phyloP scores from a whole-genome alignment of 2,329 filamentous ascomycete species.

The Diaporthe vexans region DNA sequence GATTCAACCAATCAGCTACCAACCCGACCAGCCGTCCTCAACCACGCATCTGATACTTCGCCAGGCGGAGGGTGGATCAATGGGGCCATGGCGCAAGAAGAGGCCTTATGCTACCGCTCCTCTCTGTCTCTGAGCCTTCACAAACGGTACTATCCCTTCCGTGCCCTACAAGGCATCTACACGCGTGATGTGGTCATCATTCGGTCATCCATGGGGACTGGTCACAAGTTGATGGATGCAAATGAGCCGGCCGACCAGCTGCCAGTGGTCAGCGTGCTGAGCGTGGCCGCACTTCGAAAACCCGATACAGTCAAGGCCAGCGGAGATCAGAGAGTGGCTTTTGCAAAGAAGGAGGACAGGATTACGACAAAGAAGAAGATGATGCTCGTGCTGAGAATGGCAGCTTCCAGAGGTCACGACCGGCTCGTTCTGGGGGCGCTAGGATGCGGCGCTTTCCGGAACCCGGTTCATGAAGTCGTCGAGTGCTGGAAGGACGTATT shows the following conservation, averaged over 20 bases:
- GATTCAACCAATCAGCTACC: slow-evolving; percentile 12
- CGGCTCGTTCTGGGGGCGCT: slow-evolving; percentile 76
- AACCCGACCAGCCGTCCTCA: slow-evolving; percentile 70
- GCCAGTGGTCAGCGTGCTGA: slow-evolving; percentile 72
- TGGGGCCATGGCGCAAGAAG: slow-evolving; percentile 77
- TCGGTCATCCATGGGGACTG: slow-evolving; percentile 45
- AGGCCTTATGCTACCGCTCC: slow-evolving; percentile 76
- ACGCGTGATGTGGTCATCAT: slow-evolving; percentile 52
- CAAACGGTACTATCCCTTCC: slow-evolving; percentile 46
- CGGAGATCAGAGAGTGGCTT: slow-evolving; percentile 52
- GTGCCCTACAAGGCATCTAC: slow-evolving; percentile 47
- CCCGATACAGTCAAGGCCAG: slow-evolving; percentile 51
- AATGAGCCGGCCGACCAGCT: slow-evolving; percentile 45
- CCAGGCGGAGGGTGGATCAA: slow-evolving; percentile 76
- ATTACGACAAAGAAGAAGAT: slow-evolving; percentile 73
- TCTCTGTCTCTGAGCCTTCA: slow-evolving; percentile 65
- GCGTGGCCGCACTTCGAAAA: slow-evolving; percentile 65
- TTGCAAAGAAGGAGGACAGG: slow-evolving; percentile 58
- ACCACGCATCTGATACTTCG: slow-evolving; percentile 71
- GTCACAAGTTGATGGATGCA: slow-evolving; percentile 47
- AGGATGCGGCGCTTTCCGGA: slow-evolving; percentile 76
- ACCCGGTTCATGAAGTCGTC: slow-evolving; percentile 73
- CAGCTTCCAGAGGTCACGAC: slow-evolving; percentile 67
- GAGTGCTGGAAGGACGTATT: slow-evolving; percentile 73
- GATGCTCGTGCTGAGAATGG: slow-evolving; percentile 70